Base-by-base conservation (phyloP, 331 rosid genomes). In the Malus hybrid region DNA sequence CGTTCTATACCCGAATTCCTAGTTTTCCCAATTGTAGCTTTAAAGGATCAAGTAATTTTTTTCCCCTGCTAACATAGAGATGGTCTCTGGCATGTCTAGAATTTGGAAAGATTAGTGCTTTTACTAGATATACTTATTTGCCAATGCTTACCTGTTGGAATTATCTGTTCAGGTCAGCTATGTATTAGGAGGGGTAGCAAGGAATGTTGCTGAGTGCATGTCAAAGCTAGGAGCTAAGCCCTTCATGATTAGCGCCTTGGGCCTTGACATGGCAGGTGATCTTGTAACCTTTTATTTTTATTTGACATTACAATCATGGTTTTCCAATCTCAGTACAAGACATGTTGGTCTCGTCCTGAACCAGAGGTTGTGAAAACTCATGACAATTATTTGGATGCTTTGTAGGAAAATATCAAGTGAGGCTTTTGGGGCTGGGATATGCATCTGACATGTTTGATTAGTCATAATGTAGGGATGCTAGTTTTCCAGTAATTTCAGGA, bases 191-290 rank as follows among this genome's bases (percentile, higher is more conserved):
- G 99, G 97, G 7, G 97, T 94, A 65, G 99, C 92, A 22, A 92
- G 99, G 86, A 94, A 94, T 79, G 85, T 94, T 57, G 97, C 93
- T 10, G 97, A 90, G 71, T 94, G 99, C 81, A 88, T 94, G 92
- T 83, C 91, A 66, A 94, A 88, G 85, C 89, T 94, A 24, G 96
- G 93, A 81, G 84, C 87, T 73, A 91, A 82, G 71, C 96, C 93
- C 64, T 90, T 79, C 78, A 85, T 94, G 88, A 92, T 94, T 74
- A 94, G 97, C 83, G 96, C 91, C 44, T 61, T 92, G 18, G 97
- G 99, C 32, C 81, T 71, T 76, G 97, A 94, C 78, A 84, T 92
- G 96, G 87, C 96, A 36, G 99, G 99, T 86, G 80, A 70, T 80
- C 69, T 81, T 56, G 14, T 19, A 20, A 69, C 50, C 36, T 31